Conservation (phyloP, 2,329 filamentous ascomycete genomes). For the Ophiostoma tasmaniense region DNA sequence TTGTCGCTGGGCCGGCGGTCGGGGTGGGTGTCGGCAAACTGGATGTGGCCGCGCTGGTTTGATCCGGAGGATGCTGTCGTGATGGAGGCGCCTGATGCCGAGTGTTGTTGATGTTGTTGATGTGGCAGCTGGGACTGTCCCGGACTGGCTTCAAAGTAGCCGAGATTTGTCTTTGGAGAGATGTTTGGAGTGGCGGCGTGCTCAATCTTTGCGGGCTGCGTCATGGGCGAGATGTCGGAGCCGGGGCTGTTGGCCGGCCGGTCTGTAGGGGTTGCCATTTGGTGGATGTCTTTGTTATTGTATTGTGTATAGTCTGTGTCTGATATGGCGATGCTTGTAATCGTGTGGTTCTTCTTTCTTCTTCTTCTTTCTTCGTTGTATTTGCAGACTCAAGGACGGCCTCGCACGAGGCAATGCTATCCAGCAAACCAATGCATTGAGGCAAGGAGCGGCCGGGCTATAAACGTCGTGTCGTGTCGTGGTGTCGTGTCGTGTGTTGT, state of each 20-base stretch:
- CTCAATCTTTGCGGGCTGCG: slow-evolving; percentile 20
- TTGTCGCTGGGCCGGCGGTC: slow-evolving; percentile 3
- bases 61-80: too few species aligned
- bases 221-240: slow-evolving; percentile 37
- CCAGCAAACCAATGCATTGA: slow-evolving; percentile 31
- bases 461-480: too few species aligned
- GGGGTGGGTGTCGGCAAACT: neutral
- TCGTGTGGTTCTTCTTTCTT: neutral
- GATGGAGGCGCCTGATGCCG: slow-evolving; percentile 11
- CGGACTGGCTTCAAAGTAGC: slow-evolving; percentile 23
- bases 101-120: too few species aligned
- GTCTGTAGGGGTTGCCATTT: neutral
- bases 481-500: too few species aligned
- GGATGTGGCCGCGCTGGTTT: slow-evolving; percentile 2
- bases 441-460: too few species aligned
- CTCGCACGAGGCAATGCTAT: slow-evolving; percentile 35
- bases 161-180: slow-evolving; percentile 15
- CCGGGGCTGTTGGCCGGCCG: slow-evolving; percentile 28
- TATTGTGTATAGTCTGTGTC: too few species aligned
- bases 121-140: slow-evolving; percentile 10
- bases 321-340: too few species aligned
- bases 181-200: slow-evolving; percentile 20
- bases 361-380: neutral
- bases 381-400: slow-evolving; percentile 24
- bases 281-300: too few species aligned